These are phyloP conservation scores for Malassezia psittaci DNA, from an alignment of 1,284 basidiomycete species.

Conservation along the genomic window DNA sequence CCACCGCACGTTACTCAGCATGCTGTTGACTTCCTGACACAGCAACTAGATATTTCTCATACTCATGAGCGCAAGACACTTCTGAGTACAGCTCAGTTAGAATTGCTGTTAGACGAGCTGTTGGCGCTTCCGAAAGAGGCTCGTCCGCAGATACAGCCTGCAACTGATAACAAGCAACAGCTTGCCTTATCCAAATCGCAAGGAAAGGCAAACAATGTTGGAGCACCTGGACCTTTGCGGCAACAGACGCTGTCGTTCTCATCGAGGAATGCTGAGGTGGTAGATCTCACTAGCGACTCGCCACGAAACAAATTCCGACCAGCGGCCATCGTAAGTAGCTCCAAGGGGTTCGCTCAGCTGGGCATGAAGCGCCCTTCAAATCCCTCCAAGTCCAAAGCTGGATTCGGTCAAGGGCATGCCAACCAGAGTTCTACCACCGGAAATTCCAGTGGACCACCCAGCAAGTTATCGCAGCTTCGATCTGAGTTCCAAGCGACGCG, in stretches of 20 bases:
- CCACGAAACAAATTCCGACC: slow-evolving; percentile 3
- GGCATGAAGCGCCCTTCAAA: neutral
- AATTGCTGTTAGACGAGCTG: slow-evolving; percentile 24
- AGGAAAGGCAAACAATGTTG: neutral
- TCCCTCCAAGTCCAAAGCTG: slow-evolving; percentile 8
- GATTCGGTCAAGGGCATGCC: slow-evolving; percentile 2
- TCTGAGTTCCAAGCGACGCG: slow-evolving; percentile 26
- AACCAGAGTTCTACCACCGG: slow-evolving; percentile 13
- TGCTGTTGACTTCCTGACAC: slow-evolving; percentile 34
- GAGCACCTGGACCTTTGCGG: slow-evolving; percentile 11
- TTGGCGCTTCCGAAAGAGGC: slow-evolving; percentile 17
- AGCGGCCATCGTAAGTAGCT: neutral
- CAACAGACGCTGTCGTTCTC: slow-evolving; percentile 17
- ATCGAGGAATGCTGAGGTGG: neutral
- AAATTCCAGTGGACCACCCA: neutral
- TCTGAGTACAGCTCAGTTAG: slow-evolving; percentile 30
- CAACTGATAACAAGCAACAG: slow-evolving; percentile 9
- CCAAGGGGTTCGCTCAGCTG: neutral
- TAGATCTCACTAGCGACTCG: slow-evolving; percentile 8
- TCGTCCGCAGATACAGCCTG: neutral
- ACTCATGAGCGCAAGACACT: slow-evolving; percentile 27
- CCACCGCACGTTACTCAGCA: slow-evolving; percentile 25
- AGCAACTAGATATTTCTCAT: slow-evolving; percentile 32
- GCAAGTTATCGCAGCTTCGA: slow-evolving; percentile 23
- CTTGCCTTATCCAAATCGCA: neutral